Conservation (phyloP, 441 rosid genomes). For the Populus trichocarpa region DNA sequence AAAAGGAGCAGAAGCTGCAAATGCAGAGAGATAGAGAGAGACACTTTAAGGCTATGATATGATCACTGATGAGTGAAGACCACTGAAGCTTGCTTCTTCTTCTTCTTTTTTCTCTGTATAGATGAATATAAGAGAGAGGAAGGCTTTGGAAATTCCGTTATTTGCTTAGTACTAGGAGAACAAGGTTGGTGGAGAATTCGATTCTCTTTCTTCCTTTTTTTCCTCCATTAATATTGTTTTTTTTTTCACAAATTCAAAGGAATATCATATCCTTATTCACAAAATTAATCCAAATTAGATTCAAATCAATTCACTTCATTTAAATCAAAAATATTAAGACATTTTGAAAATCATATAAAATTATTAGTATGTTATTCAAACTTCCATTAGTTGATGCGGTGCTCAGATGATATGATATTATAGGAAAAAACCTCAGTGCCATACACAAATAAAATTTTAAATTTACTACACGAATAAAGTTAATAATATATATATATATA, state of each 20-base stretch:
- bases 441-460: no score
- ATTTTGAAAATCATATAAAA: no score
- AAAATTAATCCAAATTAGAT: no score
- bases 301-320: no score
- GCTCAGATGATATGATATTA: no score
- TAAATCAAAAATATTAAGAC: no score
- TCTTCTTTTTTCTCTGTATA: neutral
- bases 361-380: no score
- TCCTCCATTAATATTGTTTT: neutral
- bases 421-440: no score
- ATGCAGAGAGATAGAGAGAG: constrained; percentile 2
- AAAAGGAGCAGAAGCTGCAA: neutral
- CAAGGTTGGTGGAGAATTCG: constrained; percentile 30
- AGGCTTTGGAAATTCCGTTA: constrained; percentile 43
- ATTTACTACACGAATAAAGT: no score
- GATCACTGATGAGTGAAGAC: neutral
- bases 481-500: no score
- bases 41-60: neutral
- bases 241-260: neutral
- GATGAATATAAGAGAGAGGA: neutral
- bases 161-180: constrained; percentile 3
- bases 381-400: no score
- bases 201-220: neutral
- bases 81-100: neutral
- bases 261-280: no score